Conservation (phyloP, 2,329 filamentous ascomycete species). For the Claviceps citrina region DNA sequence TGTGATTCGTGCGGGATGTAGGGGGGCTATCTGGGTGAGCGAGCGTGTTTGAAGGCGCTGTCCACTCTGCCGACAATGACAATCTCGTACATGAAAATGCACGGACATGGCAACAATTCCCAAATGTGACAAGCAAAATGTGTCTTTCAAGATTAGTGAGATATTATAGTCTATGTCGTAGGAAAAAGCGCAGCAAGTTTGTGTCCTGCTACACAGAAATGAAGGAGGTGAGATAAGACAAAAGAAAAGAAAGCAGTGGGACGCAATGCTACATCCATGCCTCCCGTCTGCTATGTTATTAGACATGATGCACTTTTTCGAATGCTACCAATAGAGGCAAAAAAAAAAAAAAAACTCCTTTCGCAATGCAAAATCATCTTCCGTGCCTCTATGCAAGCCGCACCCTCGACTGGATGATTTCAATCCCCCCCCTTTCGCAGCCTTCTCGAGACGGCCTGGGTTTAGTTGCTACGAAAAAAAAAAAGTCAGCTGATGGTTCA, state of each 20-base stretch:
- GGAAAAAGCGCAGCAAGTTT: too few species aligned
- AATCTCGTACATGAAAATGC: too few species aligned
- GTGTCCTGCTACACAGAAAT: too few species aligned
- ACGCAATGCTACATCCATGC: conserved; percentile 1
- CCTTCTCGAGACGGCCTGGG: too few species aligned
- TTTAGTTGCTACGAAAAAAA: background rate
- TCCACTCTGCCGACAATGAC: background rate
- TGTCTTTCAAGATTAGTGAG: too few species aligned
- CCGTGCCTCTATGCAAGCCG: conserved; percentile 9
- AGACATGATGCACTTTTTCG: background rate
- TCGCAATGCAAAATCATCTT: conserved; percentile 15
- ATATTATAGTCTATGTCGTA: too few species aligned
- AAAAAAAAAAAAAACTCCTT: background rate
- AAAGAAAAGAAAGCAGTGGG: too few species aligned
- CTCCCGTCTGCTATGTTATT: background rate
- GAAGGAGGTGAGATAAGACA: too few species aligned
- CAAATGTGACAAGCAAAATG: too few species aligned
- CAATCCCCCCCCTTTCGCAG: too few species aligned
- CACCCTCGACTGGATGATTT: too few species aligned
- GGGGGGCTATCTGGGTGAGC: conserved; percentile 83
- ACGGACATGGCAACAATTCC: too few species aligned
- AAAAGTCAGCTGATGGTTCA: background rate
- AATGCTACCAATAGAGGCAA: background rate
- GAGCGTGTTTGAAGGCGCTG: conserved; percentile 43
- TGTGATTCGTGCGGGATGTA: conserved; percentile 77